Base-by-base conservation (phyloP, 1,284 basidiomycete genomes). In the Apiotrichum gamsii region DNA sequence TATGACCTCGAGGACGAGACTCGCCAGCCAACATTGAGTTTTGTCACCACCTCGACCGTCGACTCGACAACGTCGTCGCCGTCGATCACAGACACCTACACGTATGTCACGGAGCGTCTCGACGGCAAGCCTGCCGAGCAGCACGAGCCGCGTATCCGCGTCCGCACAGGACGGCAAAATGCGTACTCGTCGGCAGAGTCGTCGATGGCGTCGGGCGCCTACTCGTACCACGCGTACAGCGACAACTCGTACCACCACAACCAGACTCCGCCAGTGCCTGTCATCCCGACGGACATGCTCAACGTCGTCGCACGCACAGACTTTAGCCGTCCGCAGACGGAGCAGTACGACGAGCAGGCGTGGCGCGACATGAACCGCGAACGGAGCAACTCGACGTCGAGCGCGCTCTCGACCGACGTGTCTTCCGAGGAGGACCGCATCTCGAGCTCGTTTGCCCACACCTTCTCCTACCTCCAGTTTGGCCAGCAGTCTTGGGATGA, bases 161-260 rank as follows among this genome's bases (percentile, higher is more conserved):
- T 66, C 39, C 35, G 68, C 21, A 52, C 57, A 14, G 67, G 68
- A 21, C 56, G 67, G n/a, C 52, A 60, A 16, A 62, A 58, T 35
- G 63, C 64, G 15, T 70, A 70, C 47, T 69, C 65, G 2, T 68
- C 65, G 8, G 67, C 68, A n/a, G 68, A 70, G 42, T 65, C 62
- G 14, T 65, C 62, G 14, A 65, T 60, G 51, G 67, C 58, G 1
- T 67, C 65, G 4, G 62, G 62, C 2, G 51, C 45, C 9, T 70
- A 63, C 41, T 65, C 67, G 6, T 64, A 60, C 34, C 61, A 65
- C 40, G 57, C 54, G 2, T 67, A 64, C 53, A 45, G 52, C 24
- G 60, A 60, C 40, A 46, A 62, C 39, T 44, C 52, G 19, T 39
- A 57, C 21, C 58, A 61, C 41, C 55, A 54, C 19, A 51, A 61